Base-by-base conservation (phyloP, 345 rosid genomes). In the thale cress (Arabidopsis thaliana) region DNA sequence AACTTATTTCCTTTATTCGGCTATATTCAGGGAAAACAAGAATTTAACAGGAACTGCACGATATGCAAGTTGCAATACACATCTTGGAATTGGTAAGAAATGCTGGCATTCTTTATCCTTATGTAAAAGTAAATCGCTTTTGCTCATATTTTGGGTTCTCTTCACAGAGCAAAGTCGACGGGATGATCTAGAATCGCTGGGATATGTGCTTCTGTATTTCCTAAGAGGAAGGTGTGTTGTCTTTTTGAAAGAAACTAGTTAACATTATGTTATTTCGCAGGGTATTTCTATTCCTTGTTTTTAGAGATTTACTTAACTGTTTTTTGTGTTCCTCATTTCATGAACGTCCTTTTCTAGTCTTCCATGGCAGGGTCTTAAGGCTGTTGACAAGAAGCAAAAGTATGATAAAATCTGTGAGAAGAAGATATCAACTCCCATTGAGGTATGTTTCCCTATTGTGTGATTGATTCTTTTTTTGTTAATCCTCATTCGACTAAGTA, bases 61-160 rank as follows among this genome's bases (percentile, higher is more conserved):
- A 14, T 95, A 95, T 84, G 98, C 98, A 7, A 95, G 99, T 81
- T 87, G 97, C 84, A 95, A 95, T 70, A 92, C 99, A 22, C 99
- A 95, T 81, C 99, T 90, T 70, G 99, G 99, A 55, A 95, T 92
- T 75, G 97, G 99, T 95, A 83, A 82, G 80, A 25, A 57, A 51
- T 33, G 44, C 42, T 74, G 9, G 20, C 36, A n/a, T 50, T 57
- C 40, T 55, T 45, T 67, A 37, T 65, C 52, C 20, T 46, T 49
- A 4, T 46, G 56, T 57, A 0, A 69, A 69, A 51, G 38, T 65
- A n/a, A n/a, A 50, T 57, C 1, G 14, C 59, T 40, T 34, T 0
- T 6, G 6, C 61, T 70, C 16, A 48, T 55, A 48, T 49, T 22
- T 67, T 59, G 55, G 57, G 14, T 76, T 42, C 53, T 50, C 7